Evolutionary conservation across 495 filamentous ascomycete genomes (phyloP), one percentile per base, ranked within the genome.

Genomic region (Penicillium mononematosum): DNA sequence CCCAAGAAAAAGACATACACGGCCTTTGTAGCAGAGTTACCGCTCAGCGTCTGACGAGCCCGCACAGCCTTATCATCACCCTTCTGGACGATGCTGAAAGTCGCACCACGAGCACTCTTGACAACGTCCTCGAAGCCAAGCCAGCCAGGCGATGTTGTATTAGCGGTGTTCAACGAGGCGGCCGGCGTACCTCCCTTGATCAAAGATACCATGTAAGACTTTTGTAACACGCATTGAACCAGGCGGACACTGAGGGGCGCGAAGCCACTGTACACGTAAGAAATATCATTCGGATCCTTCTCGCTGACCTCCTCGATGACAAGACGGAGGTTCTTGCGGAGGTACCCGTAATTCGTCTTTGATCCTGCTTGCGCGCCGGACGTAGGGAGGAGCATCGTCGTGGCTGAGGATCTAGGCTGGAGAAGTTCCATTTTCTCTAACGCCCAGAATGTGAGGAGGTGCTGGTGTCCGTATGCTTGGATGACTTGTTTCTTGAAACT

Each of bases 281-380:
- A 90, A 58, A 98, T 89, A 58, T 99, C 95, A 62, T 92, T 87
- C 9, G 95, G 95, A n/a, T 96, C 90, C 45, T 92, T 86, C 70
- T 98, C 95, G 67, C 96, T 92, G 55, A 98, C 92, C 69, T 99
- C 95, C 69, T 98, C 93, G 51, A 96, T 88, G 59, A 97, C 93
- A 47, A 99, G 83, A 24, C 87, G 83, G 25, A 99, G 85, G 58
- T 84, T 83, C 68, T 91, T 91, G 32, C 95, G 88, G 12, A 97
- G 78, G 66, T 89, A 88, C 24, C 83, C 84, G 77, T 97, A 98
- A 67, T 96, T 96, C 3, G 94, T 98, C 70, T 91, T 93, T 11
- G 78, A 73, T 52, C 79, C 78, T 31, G 80, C 68, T 44, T 77
- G 72, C 16, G 78, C 78, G 34, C 85, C 86, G 5, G 82, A 77